Evolutionary conservation across 306 rosid species (phyloP).

Genomic region (Pyrus betulifolia): DNA sequence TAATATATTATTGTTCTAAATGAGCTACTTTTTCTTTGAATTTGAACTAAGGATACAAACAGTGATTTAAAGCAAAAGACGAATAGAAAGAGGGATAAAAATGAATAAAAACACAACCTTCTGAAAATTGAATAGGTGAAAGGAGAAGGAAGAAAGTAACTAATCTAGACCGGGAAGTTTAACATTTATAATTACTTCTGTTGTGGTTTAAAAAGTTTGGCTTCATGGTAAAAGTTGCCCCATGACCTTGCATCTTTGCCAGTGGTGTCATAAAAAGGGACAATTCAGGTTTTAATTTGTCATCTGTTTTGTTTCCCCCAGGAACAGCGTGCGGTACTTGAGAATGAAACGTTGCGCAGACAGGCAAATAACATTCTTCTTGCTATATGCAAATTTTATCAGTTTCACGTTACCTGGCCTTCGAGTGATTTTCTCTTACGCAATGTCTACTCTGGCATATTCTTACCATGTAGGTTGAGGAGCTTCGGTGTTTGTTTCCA

Average conservation of each 20-base stretch:
- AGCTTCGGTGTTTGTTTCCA: conserved; percentile 79
- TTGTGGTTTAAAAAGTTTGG: background rate
- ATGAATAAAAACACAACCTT: background rate
- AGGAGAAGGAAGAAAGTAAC: background rate
- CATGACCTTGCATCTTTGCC: background rate
- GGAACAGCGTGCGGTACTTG: conserved; percentile 83
- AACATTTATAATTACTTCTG: background rate
- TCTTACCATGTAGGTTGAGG: conserved; percentile 49
- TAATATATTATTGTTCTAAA: background rate
- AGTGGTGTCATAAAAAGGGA: background rate
- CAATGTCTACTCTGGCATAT: background rate
- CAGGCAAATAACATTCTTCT: conserved; percentile 43
- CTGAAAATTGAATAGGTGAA: background rate
- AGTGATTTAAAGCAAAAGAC: background rate
- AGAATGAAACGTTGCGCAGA: conserved; percentile 83
- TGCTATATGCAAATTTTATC: conserved; percentile 3
- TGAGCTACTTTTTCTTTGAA: background rate
- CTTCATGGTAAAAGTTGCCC: background rate
- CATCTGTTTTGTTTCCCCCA: conserved; percentile 28
- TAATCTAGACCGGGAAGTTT: background rate
- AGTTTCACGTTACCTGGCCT: conserved; percentile 7
- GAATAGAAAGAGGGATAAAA: background rate
- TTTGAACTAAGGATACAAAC: background rate
- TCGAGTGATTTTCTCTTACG: background rate
- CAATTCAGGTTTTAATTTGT: background rate